phyloP scores from a whole-genome alignment of 352 stramenopile genomes.

The Globisporangium apiculatum region DNA sequence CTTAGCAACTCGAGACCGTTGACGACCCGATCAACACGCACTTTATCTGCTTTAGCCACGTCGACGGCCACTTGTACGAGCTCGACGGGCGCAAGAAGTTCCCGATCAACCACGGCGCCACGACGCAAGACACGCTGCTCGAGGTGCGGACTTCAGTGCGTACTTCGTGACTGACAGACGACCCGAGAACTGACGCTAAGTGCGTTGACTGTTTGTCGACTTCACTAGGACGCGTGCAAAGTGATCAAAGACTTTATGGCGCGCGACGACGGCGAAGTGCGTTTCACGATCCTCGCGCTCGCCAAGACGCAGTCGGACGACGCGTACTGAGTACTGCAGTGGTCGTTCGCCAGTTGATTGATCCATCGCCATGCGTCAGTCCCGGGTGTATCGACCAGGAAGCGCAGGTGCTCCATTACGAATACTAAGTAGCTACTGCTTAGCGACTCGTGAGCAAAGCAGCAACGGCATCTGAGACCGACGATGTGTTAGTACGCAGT shows the following conservation, averaged over 20 bases:
- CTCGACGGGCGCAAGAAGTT: slow-evolving; percentile 94
- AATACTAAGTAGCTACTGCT: no score
- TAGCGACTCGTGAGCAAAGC: no score
- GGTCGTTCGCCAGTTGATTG: no score
- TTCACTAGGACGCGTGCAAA: slow-evolving; percentile 67
- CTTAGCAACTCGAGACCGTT: slow-evolving; percentile 79
- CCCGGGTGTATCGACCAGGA: no score
- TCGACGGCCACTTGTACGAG: slow-evolving; percentile 92
- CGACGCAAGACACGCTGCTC: slow-evolving; percentile 81
- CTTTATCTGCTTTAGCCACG: slow-evolving; percentile 92
- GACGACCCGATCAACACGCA: slow-evolving; percentile 95
- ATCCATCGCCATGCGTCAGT: no score
- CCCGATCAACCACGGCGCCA: slow-evolving; percentile 91
- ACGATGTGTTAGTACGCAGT: no score
- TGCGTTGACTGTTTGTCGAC: neutral
- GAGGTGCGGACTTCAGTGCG: slow-evolving; percentile 23
- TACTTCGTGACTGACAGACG: neutral
- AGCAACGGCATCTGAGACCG: no score
- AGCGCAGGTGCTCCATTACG: no score
- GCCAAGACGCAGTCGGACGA: slow-evolving; percentile 47
- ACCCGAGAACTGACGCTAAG: no score
- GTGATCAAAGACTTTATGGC: slow-evolving; percentile 94
- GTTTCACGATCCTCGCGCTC: slow-evolving; percentile 93
- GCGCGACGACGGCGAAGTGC: slow-evolving; percentile 90
- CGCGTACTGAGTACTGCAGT: neutral